Percentiles rank a stretch among this genome's conserved stretches.
Evolutionary conservation across 768 basidiomycete species (phyloP).

Genomic region (Podaxis pistillaris): DNA sequence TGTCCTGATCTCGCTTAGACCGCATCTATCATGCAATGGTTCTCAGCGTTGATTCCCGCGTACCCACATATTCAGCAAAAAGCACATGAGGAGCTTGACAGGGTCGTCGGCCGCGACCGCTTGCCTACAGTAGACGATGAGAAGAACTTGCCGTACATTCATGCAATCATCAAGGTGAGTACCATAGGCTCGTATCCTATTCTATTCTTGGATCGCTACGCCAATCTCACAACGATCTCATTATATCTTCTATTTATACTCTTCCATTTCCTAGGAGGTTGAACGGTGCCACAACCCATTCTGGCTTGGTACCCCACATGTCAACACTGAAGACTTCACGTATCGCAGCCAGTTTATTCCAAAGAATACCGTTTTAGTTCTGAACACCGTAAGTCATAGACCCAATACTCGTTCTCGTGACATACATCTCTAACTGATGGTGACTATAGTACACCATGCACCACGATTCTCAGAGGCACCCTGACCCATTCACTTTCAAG

Average conservation of each 20-base stretch:
- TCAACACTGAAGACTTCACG: constrained; percentile 36
- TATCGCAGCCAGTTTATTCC: constrained; percentile 41
- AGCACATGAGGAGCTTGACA: constrained; percentile 26
- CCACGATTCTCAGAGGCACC: constrained; percentile 33
- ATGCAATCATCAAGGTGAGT: constrained; percentile 22
- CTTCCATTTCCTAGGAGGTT: constrained; percentile 25
- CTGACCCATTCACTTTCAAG: constrained; percentile 36
- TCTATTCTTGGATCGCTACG: neutral
- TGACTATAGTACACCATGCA: constrained; percentile 34
- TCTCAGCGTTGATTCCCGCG: constrained; percentile 27
- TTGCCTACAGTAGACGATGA: constrained; percentile 21
- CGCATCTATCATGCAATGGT: constrained; percentile 37
- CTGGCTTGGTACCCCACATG: constrained; percentile 40
- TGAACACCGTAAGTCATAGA: constrained; percentile 29
- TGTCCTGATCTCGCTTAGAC: constrained; percentile 21
- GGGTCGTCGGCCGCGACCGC: constrained; percentile 16
- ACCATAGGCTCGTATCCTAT: neutral
- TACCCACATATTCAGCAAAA: constrained; percentile 20
- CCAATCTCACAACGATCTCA: neutral
- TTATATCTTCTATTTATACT: neutral
- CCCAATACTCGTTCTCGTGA: neutral
- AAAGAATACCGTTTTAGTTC: constrained; percentile 35
- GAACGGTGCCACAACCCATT: constrained; percentile 36
- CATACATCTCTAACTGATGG: neutral
- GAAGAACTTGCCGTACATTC: constrained; percentile 19